phyloP scores from a whole-genome alignment of 2,329 filamentous ascomycete species.

The Diaporthe destruens region DNA sequence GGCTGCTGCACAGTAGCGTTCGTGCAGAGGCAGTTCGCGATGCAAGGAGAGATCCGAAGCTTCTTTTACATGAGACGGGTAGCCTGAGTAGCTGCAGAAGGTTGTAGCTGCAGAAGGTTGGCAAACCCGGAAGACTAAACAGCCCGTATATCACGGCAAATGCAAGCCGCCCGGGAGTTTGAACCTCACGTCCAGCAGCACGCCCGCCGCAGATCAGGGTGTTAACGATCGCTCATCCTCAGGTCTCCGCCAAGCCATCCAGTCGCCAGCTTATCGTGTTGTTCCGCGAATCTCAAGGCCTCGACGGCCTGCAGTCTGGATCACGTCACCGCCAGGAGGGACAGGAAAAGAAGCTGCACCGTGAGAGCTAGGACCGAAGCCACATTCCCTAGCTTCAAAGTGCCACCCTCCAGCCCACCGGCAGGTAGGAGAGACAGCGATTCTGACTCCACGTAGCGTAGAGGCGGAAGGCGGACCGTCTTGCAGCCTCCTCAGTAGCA shows the following conservation, averaged over 20 bases:
- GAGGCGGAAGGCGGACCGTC: slow-evolving; percentile 55
- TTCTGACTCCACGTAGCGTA: slow-evolving; percentile 44
- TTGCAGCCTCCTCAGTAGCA: slow-evolving; percentile 50
- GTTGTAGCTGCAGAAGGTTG: slow-evolving; percentile 32
- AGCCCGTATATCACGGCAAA: slow-evolving; percentile 19
- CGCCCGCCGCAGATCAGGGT: not conserved
- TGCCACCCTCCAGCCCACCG: slow-evolving; percentile 25
- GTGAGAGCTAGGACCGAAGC: slow-evolving; percentile 36
- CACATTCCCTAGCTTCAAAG: slow-evolving; percentile 24
- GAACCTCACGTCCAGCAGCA: slow-evolving; percentile 16
- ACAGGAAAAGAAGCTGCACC: slow-evolving; percentile 17
- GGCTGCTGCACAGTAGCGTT: slow-evolving; percentile 8
- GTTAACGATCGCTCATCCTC: slow-evolving; percentile 1
- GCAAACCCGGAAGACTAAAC: slow-evolving; percentile 23
- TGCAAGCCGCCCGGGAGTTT: slow-evolving; percentile 17
- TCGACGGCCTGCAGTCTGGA: not conserved
- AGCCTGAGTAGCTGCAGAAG: slow-evolving; percentile 27
- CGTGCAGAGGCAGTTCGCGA: slow-evolving; percentile 29
- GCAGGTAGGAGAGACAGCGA: slow-evolving; percentile 31
- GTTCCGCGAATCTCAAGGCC: slow-evolving; percentile 31
- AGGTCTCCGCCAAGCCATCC: slow-evolving; percentile 4
- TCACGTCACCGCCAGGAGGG: slow-evolving; percentile 27
- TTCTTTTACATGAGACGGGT: slow-evolving; percentile 29
- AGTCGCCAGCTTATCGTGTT: slow-evolving; percentile 30
- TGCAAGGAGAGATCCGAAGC: slow-evolving; percentile 33